Evolutionary conservation across 306 rosid species (phyloP).

Genomic region (Prunus mira): DNA sequence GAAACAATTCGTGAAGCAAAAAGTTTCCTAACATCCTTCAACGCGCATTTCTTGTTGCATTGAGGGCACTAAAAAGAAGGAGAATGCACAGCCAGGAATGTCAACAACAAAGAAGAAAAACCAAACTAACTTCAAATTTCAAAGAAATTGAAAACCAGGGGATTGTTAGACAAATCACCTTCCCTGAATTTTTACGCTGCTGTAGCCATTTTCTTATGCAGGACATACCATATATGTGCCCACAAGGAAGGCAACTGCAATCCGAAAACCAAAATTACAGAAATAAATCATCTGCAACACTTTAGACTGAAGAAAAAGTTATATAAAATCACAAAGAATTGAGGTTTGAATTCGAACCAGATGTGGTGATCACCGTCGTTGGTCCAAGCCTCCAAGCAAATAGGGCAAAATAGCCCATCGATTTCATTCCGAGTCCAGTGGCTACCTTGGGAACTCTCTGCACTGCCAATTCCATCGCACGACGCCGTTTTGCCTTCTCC

Average conservation of each 20-base stretch:
- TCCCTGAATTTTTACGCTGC: slow-evolving; percentile 49
- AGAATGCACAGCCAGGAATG: slow-evolving; percentile 11
- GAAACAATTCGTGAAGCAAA: slow-evolving; percentile 61
- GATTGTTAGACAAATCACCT: slow-evolving; percentile 32
- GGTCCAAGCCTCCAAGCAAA: slow-evolving; percentile 90
- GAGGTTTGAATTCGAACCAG: not conserved
- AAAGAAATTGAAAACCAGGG: not conserved
- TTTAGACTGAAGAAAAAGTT: not conserved
- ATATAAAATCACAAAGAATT: not conserved
- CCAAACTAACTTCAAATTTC: not conserved
- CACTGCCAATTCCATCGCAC: slow-evolving; percentile 14
- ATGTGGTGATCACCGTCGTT: slow-evolving; percentile 61
- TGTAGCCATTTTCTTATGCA: slow-evolving; percentile 75
- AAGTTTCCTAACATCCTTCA: slow-evolving; percentile 75
- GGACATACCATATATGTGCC: slow-evolving; percentile 85
- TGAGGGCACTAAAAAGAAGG: slow-evolving; percentile 63
- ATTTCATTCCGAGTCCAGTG: slow-evolving; percentile 48
- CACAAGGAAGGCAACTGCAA: slow-evolving; percentile 91
- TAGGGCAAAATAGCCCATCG: slow-evolving; percentile 76
- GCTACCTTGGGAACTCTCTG: slow-evolving; percentile 41
- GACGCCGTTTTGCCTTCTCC: slow-evolving; percentile 48
- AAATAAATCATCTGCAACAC: not conserved
- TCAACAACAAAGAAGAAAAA: not conserved
- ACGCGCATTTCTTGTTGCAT: slow-evolving; percentile 60
- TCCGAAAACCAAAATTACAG: slow-evolving; percentile 7